Evolutionary conservation across 208 protist genomes (phyloP).

Genomic region (Crithidia thermophila): DNA sequence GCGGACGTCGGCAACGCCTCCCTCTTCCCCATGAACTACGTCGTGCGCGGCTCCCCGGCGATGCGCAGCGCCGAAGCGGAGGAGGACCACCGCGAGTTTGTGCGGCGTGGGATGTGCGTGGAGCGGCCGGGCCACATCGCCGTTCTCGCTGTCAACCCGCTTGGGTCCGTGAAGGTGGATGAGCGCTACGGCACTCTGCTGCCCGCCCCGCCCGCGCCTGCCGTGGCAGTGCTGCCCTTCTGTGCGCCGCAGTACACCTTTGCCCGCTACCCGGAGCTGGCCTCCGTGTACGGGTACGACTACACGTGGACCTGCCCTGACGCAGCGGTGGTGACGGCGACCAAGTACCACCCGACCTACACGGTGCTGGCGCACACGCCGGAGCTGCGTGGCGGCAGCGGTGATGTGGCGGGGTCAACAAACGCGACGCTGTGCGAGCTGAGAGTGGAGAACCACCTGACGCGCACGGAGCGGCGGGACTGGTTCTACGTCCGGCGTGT

Average conservation of each 20-base stretch:
- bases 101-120: constrained; percentile 63
- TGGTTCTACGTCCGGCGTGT: constrained; percentile 71
- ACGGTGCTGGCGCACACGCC: constrained; percentile 54
- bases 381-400: constrained; percentile 12
- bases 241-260: constrained; percentile 72
- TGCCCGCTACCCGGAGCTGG: constrained; percentile 71
- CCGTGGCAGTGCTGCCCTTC: constrained; percentile 73
- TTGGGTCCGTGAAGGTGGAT: constrained; percentile 48
- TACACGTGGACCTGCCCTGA: constrained; percentile 66
- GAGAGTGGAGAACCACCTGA: constrained; percentile 66
- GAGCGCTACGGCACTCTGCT: constrained; percentile 41
- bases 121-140: constrained; percentile 38
- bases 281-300: constrained; percentile 66
- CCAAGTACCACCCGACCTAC: constrained; percentile 51
- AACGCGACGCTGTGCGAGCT: constrained; percentile 62
- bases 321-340: constrained; percentile 29
- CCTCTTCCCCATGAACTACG: constrained; percentile 55
- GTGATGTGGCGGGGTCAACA: not conserved
- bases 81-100: constrained; percentile 59
- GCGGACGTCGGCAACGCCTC: constrained; percentile 44
- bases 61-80: constrained; percentile 25
- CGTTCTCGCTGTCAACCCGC: constrained; percentile 64
- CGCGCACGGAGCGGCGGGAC: constrained; percentile 55
- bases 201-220: constrained; percentile 41
- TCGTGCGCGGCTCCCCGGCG: constrained; percentile 32